Evolutionary conservation across 1,139 yeast species (phyloP).

Genomic region (Geotrichum macrosporum): DNA sequence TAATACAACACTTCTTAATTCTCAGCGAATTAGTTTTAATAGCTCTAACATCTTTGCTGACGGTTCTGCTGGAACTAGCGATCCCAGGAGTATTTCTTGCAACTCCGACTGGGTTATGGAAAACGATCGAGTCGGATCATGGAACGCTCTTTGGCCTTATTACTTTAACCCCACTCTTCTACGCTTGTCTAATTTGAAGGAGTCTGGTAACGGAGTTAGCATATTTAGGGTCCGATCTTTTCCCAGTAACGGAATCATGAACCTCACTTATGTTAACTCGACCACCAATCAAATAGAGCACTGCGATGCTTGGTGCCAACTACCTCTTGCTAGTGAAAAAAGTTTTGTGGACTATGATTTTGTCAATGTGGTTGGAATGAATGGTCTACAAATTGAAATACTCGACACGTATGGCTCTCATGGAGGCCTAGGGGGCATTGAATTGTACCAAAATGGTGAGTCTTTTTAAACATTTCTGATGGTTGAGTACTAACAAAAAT

Average conservation of each 20-base stretch:
- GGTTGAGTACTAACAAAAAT: slow-evolving; percentile 7
- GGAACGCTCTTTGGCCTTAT: slow-evolving; percentile 61
- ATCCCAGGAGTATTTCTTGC: slow-evolving; percentile 43
- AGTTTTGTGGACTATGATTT: slow-evolving; percentile 77
- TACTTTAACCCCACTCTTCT: slow-evolving; percentile 66
- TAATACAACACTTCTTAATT: slow-evolving; percentile 46
- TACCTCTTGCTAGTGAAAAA: slow-evolving; percentile 44
- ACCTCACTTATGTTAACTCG: slow-evolving; percentile 80
- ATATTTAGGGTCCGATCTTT: slow-evolving; percentile 67
- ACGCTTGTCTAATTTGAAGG: slow-evolving; percentile 56
- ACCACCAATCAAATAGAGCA: slow-evolving; percentile 41
- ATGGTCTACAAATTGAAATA: slow-evolving; percentile 60
- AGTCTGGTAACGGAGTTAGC: slow-evolving; percentile 52
- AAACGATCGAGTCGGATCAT: slow-evolving; percentile 55
- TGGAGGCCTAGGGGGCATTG: slow-evolving; percentile 69
- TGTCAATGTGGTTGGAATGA: slow-evolving; percentile 62
- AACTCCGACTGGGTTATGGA: slow-evolving; percentile 54
- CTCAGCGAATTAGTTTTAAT: slow-evolving; percentile 62
- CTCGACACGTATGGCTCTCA: slow-evolving; percentile 64
- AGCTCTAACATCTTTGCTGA: slow-evolving; percentile 57
- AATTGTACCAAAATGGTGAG: slow-evolving; percentile 57
- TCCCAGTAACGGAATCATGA: slow-evolving; percentile 89
- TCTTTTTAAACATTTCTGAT: neutral
- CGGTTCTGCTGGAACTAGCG: slow-evolving; percentile 41
- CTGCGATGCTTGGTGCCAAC: slow-evolving; percentile 91